Evolutionary conservation across 129 eudicot species (phyloP).

Genomic region (Dittrichia graveolens): DNA sequence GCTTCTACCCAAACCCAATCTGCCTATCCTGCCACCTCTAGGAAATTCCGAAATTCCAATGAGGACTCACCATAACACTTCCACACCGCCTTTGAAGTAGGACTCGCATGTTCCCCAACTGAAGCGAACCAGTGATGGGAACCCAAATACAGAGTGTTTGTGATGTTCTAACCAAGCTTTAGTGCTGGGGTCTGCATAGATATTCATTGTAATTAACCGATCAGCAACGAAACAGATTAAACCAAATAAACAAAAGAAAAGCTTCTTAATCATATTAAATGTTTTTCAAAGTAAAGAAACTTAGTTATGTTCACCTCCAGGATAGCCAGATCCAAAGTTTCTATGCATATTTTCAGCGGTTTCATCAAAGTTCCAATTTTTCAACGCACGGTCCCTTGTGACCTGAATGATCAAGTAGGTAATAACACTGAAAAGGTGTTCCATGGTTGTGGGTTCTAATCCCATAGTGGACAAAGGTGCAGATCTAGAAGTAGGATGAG

Average conservation of each 20-base stretch:
- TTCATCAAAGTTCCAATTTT: constrained; percentile 82
- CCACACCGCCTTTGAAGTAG: constrained; percentile 67
- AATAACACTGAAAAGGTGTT: background rate
- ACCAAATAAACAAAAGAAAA: background rate
- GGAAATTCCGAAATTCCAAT: background rate
- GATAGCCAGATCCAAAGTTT: constrained; percentile 93
- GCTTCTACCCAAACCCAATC: background rate
- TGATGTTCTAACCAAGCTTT: constrained; percentile 91
- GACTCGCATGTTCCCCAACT: constrained; percentile 97
- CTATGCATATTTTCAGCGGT: constrained; percentile 77
- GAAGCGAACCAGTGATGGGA: constrained; percentile 93
- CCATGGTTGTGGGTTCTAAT: too few relatives aligned
- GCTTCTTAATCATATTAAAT: constrained; percentile 3
- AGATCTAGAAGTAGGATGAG: too few relatives aligned
- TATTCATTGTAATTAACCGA: background rate
- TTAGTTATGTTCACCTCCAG: constrained; percentile 62
- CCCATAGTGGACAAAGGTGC: too few relatives aligned
- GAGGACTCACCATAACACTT: constrained; percentile 74
- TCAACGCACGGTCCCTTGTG: constrained; percentile 86
- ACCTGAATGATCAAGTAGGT: constrained; percentile 48
- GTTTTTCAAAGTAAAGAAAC: background rate
- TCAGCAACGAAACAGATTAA: background rate
- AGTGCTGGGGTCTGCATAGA: constrained; percentile 73
- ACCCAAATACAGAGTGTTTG: constrained; percentile 82
- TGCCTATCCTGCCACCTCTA: background rate